A percentile compares a stretch with the other conserved stretches of the same genome.
Evolutionary conservation across 306 rosid genomes (phyloP).

Genomic region (Prunus persica): DNA sequence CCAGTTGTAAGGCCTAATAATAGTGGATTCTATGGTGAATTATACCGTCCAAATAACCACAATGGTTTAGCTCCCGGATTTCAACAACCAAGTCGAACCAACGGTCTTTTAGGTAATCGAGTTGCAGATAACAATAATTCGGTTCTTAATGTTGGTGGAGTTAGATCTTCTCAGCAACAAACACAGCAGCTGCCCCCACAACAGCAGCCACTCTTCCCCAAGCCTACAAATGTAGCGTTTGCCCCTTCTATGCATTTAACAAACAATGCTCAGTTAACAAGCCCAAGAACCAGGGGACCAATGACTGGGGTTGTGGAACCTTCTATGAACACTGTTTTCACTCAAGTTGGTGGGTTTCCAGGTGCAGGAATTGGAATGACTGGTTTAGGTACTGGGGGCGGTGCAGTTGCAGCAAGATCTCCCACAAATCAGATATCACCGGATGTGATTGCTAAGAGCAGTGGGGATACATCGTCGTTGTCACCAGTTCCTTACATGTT

Average conservation of each 20-base stretch:
- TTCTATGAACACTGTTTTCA: constrained; percentile 40
- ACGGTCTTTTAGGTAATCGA: constrained; percentile 44
- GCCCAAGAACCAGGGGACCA: constrained; percentile 45
- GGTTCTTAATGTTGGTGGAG: constrained; percentile 39
- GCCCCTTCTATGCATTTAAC: constrained; percentile 47
- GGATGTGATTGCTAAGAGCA: constrained; percentile 39
- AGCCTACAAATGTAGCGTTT: constrained; percentile 59
- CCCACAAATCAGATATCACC: constrained; percentile 55
- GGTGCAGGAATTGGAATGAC: constrained; percentile 41
- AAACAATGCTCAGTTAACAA: constrained; percentile 53
- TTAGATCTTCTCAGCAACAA: constrained; percentile 45
- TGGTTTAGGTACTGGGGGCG: constrained; percentile 44
- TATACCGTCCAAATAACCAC: constrained; percentile 38
- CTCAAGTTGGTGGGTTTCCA: constrained; percentile 32
- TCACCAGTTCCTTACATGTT: constrained; percentile 74
- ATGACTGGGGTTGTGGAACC: constrained; percentile 48
- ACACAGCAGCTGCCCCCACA: constrained; percentile 27
- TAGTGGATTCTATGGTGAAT: constrained; percentile 53
- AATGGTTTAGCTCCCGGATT: constrained; percentile 42
- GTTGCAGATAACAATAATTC: constrained; percentile 37
- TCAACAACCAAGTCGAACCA: constrained; percentile 47
- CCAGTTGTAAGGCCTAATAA: constrained; percentile 43
- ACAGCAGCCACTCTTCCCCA: constrained; percentile 67
- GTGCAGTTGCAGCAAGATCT: constrained; percentile 42
- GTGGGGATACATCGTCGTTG: constrained; percentile 33